These are phyloP conservation scores for Rubroboletus satanas DNA, from an alignment of 768 basidiomycete genomes.

Conservation along the genomic window DNA sequence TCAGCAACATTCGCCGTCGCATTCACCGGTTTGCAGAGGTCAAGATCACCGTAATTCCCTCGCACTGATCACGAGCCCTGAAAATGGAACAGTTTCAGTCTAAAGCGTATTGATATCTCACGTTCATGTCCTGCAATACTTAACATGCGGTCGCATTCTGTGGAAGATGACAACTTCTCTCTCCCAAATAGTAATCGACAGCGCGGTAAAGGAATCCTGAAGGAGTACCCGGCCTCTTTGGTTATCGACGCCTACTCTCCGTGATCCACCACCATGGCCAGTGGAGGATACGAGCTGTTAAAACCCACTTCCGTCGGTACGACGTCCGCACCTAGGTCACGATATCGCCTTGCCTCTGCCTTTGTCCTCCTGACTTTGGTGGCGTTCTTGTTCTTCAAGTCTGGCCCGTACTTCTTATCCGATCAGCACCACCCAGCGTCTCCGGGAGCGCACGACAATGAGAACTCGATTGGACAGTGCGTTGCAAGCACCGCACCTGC, in stretches of 20 bases:
- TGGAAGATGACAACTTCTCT: not conserved
- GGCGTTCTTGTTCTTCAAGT: conserved; percentile 12
- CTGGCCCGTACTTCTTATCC: conserved; percentile 1
- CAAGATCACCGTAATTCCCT: not conserved
- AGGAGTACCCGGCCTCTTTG: not conserved
- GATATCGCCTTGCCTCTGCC: conserved; percentile 11
- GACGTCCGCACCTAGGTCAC: conserved; percentile 1
- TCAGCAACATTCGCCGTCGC: not conserved
- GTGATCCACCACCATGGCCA: conserved; percentile 14
- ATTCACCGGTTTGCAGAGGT: not conserved
- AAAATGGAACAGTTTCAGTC: not conserved
- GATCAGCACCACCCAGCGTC: not conserved
- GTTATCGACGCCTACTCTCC: not conserved
- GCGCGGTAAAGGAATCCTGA: not conserved
- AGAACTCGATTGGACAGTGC: conserved; percentile 33
- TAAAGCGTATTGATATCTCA: not conserved
- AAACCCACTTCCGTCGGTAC: conserved; percentile 6
- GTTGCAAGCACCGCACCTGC: conserved; percentile 30
- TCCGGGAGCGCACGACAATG: not conserved
- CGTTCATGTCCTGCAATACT: not conserved
- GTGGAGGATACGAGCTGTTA: conserved; percentile 16
- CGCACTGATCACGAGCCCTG: too few relatives aligned
- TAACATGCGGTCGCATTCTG: not conserved
- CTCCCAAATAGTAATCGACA: not conserved
- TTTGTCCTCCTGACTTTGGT: conserved; percentile 12